phyloP scores from a whole-genome alignment of 176 grass and related monocot genomes.

The Aegilops sharonensis region DNA sequence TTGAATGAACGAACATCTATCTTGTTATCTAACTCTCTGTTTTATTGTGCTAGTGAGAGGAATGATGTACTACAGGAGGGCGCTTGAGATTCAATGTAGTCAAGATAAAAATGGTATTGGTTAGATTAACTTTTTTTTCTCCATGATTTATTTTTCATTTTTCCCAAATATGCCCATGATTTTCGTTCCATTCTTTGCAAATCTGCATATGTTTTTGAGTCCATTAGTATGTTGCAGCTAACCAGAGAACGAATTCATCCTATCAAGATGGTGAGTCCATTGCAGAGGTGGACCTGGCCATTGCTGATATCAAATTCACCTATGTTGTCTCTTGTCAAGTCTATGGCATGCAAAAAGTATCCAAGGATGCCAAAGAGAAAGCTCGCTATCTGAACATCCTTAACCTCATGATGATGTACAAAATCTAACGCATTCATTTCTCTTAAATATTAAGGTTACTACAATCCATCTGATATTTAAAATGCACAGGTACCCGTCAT shows the following conservation, averaged over 20 bases:
- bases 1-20: neutral
- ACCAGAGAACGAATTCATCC: conserved; percentile 23
- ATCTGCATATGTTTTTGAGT: conserved; percentile 8
- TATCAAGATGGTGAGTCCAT: conserved; percentile 11
- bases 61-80: conserved; percentile 94
- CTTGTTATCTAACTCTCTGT: conserved; percentile 20
- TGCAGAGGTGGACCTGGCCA: conserved; percentile 28
- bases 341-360: conserved; percentile 84
- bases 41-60: conserved; percentile 76
- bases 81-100: conserved; percentile 64
- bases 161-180: neutral
- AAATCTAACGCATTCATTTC: neutral
- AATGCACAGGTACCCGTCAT: conserved; percentile 53
- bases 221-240: conserved; percentile 39
- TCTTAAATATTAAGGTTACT: neutral
- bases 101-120: conserved; percentile 55
- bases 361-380: conserved; percentile 49
- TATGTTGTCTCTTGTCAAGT: conserved; percentile 95
- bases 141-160: neutral
- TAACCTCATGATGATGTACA: conserved; percentile 74
- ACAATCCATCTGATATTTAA: conserved; percentile 27
- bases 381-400: conserved; percentile 80
- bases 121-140: conserved; percentile 17
- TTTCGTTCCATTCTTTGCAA: neutral
- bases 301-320: conserved; percentile 97